These are phyloP conservation scores for Theileria orientalis DNA, from an alignment of 169 alveolate genomes.

Conservation along the genomic window DNA sequence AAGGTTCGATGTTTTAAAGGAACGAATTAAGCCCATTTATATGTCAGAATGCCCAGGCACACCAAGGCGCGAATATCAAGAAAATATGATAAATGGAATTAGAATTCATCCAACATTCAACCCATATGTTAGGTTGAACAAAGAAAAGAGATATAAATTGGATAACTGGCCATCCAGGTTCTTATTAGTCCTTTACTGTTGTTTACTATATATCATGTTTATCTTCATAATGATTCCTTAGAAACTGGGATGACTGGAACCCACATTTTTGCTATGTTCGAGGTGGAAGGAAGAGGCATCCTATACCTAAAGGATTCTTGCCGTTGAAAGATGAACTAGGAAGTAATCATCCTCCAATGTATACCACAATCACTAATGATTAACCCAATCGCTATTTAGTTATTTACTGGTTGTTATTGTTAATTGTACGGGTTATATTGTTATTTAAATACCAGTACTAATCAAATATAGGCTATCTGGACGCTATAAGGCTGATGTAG, in stretches of 20 bases:
- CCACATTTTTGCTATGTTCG: constrained; percentile 79
- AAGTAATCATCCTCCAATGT: constrained; percentile 85
- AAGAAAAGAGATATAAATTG: constrained; percentile 78
- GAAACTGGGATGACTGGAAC: constrained; percentile 82
- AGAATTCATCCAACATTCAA: constrained; percentile 82
- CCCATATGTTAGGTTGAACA: constrained; percentile 81
- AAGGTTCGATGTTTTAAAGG: constrained; percentile 74
- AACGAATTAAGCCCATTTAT: constrained; percentile 75
- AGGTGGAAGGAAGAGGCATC: constrained; percentile 81
- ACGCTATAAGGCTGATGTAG: constrained; percentile 81
- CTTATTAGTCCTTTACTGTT: too few relatives aligned
- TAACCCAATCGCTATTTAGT: not conserved
- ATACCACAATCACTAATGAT: not conserved
- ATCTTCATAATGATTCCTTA: too few relatives aligned
- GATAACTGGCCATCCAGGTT: constrained; percentile 88
- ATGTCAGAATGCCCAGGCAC: constrained; percentile 82
- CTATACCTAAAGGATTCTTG: constrained; percentile 76
- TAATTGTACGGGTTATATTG: not conserved
- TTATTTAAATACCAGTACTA: not conserved
- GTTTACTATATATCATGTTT: not conserved
- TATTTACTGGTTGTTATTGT: not conserved
- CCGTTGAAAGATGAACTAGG: constrained; percentile 87
- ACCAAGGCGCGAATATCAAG: constrained; percentile 82
- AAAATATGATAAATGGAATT: constrained; percentile 77
- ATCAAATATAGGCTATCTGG: constrained; percentile 31